Base-by-base conservation (phyloP, 1,139 yeast genomes). In the Debaryomyces sp. region DNA sequence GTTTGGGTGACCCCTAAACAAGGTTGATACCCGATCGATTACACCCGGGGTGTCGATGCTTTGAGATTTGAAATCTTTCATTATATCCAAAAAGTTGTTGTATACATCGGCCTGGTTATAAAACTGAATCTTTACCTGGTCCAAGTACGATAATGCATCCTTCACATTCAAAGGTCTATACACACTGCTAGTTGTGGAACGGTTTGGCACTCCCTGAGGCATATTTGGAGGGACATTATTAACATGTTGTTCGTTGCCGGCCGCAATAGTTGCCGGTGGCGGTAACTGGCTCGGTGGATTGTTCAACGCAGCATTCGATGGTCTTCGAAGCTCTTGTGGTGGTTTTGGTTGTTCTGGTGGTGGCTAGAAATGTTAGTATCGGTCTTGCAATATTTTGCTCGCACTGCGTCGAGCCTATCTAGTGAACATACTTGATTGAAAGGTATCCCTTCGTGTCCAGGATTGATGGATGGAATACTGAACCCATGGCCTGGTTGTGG, bases 21-120 rank as follows among this genome's bases (percentile, higher is more conserved):
- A 73, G 1, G 88, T 82, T 0, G 97, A 90, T 0, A 94, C 99
- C 50, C 99, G 79, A 63, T 91, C 97, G 64, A 94, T 94, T 33
- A 94, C 99, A 18, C 98, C 99, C 0, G 99, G 99, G 1, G 99
- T 94, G 67, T 95, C 98, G 61, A 94, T 92, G 56, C 89, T 82
- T 71, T 92, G 97, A 44, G 96, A 87, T 73, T 95, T 94, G 75
- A 95, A 95, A 64, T 95, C 99, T 70, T 94, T 94, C 99, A 94
- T 94, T 54, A 94, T 94, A 66, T 95, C 99, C 62, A 94, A 79
- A 63, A 94, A 94, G 66, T 89, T 92, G 66, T 94, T 95, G 75
- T 95, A 94, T 45, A 95, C 97, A 63, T 92, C 97, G 0, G 98
- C 96, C 69, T 94, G 96, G 57, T 84, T 82, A 67, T 82, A 88